phyloP scores from a whole-genome alignment of 345 rosid species.

The Diplotaxis tenuifolia region DNA sequence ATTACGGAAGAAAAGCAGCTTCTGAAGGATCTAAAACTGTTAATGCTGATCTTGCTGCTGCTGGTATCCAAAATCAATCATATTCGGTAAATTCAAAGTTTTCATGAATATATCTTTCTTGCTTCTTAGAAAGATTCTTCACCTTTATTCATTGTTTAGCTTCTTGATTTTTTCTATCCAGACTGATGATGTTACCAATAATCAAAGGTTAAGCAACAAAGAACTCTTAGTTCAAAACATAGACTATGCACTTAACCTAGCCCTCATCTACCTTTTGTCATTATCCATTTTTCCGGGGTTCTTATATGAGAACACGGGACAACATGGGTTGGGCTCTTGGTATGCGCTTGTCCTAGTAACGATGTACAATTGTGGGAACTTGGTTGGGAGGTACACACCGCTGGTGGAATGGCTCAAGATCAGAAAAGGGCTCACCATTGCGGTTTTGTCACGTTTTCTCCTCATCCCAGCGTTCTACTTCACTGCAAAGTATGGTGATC shows the following conservation, averaged over 20 bases:
- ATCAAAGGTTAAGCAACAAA: conserved; percentile 49
- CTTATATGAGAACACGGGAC: conserved; percentile 75
- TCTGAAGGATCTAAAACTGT: conserved; percentile 87
- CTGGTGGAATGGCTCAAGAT: conserved; percentile 49
- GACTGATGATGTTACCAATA: conserved; percentile 32
- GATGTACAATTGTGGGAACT: conserved; percentile 62
- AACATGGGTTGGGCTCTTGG: conserved; percentile 61
- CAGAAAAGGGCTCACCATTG: conserved; percentile 53
- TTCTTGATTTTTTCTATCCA: too few relatives aligned
- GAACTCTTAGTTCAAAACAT: conserved; percentile 54
- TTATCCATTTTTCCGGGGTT: conserved; percentile 84
- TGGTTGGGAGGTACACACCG: conserved; percentile 65
- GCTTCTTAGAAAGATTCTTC: background rate
- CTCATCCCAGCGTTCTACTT: conserved; percentile 83
- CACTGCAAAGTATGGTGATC: conserved; percentile 78
- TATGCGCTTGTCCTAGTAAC: conserved; percentile 69
- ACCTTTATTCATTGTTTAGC: too few relatives aligned
- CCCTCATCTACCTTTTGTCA: conserved; percentile 62
- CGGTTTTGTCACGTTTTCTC: conserved; percentile 53
- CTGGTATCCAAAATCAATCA: conserved; percentile 55
- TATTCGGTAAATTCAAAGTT: conserved; percentile 15
- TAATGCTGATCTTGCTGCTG: conserved; percentile 83
- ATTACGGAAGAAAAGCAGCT: conserved; percentile 79
- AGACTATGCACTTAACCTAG: conserved; percentile 65
- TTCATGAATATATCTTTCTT: background rate